Evolutionary conservation across 345 rosid species (phyloP), one percentile per base, ranked within the genome.

Genomic region (Citrus mangshanensis): DNA sequence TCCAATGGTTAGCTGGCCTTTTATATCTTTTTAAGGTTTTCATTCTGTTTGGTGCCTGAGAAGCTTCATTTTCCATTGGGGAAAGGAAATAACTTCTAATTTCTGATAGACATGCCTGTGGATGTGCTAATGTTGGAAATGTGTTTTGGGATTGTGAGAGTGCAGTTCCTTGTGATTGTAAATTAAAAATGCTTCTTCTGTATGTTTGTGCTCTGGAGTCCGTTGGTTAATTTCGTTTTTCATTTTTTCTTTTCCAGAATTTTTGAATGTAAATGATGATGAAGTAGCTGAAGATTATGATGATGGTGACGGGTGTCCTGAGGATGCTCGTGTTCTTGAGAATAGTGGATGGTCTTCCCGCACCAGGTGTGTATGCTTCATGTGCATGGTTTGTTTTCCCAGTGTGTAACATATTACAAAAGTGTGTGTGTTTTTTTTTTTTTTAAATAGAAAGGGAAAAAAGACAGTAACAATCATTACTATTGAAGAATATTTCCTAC

Each of bases 331-430:
- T 76, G 86, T 94, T 84, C 88, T 91, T 59, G 99, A 94, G 76
- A 97, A 94, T 75, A 93, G 88, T 85, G 97, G 99, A 34, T 97
- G 99, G 99, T 97, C 99, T 84, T 90, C 98, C 75, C 98, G 98
- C 72, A 93, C 99, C 64, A 97, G 98, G 99, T 97, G 54, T 70
- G 85, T 84, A 68, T 71, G 56, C 25, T 66, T 54, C 46, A 42
- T 75, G 55, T 74, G 40, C 64, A 55, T 30, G 22, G 38, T 18
- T 58, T 22, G 61, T 68, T 54, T 51, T 42, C 24, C 14, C 40
- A 7, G 65, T n/a, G 34, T 28, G 13, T 64, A 14, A 0, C 73
- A 60, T 75, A 49, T 13, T 35, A 18, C 58, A 18, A 54, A 16
- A 51, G 21, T 1, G 42, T 37, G 3, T 49, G n/a, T n/a, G n/a